phyloP scores from a whole-genome alignment of 1,139 yeast species.

The Blastobotrys elegans region DNA sequence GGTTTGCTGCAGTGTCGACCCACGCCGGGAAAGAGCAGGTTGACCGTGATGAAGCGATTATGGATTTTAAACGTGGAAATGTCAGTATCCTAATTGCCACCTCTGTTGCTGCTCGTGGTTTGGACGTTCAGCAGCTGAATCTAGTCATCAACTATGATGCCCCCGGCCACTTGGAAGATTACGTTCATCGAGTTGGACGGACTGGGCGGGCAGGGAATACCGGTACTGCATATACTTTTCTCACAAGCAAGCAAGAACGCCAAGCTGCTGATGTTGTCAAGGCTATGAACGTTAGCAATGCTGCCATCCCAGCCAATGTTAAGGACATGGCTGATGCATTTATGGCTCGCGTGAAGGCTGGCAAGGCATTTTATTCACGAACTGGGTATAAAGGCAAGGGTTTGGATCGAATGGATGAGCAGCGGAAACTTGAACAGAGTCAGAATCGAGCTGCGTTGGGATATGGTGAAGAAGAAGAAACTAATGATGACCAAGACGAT shows the following conservation, averaged over 20 bases:
- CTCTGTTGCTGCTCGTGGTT: constrained; percentile 90
- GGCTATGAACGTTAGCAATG: constrained; percentile 55
- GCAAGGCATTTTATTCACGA: constrained; percentile 52
- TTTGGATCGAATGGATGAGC: constrained; percentile 70
- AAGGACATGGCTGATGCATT: constrained; percentile 52
- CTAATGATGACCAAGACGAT: constrained; percentile 17
- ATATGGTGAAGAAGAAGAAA: constrained; percentile 13
- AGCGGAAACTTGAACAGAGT: constrained; percentile 44
- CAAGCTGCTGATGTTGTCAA: constrained; percentile 57
- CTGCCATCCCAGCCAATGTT: constrained; percentile 50
- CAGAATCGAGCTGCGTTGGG: constrained; percentile 28
- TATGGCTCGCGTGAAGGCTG: constrained; percentile 57
- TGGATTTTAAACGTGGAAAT: constrained; percentile 62
- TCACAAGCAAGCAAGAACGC: constrained; percentile 60
- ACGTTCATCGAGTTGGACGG: constrained; percentile 93
- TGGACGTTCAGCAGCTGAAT: constrained; percentile 79
- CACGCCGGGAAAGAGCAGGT: constrained; percentile 93
- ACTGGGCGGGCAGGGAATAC: constrained; percentile 87
- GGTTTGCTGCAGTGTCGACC: constrained; percentile 58
- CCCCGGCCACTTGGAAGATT: constrained; percentile 90
- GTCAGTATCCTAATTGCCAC: constrained; percentile 75
- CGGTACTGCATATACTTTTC: constrained; percentile 77
- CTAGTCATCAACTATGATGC: constrained; percentile 84
- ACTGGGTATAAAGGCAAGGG: constrained; percentile 93
- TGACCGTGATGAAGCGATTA: constrained; percentile 74